Evolutionary conservation across 176 grass and related monocot genomes (phyloP).

Genomic region (Lolium perenne): DNA sequence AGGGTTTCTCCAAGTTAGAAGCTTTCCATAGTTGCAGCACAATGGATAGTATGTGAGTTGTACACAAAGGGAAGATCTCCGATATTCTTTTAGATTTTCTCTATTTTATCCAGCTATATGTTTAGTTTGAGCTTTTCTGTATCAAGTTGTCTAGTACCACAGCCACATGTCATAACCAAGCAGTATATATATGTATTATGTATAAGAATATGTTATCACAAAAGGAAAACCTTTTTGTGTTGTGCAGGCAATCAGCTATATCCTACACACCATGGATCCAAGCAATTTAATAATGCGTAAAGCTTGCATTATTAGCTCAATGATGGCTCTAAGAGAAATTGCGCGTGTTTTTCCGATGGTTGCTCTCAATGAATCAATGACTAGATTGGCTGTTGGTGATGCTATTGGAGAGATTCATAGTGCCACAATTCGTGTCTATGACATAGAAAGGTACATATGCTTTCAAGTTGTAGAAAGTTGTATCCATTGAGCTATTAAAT

Average conservation of each 20-base stretch:
- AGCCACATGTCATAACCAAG: neutral
- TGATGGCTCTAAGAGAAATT: conserved; percentile 96
- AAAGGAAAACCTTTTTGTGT: conserved; percentile 9
- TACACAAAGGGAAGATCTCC: neutral
- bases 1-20: conserved; percentile 16
- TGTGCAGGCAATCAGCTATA: conserved; percentile 69
- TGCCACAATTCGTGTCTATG: conserved; percentile 85
- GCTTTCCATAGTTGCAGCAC: neutral
- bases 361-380: conserved; percentile 82
- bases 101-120: neutral
- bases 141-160: neutral
- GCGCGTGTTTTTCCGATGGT: conserved; percentile 96
- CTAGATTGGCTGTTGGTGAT: conserved; percentile 87
- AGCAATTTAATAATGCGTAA: conserved; percentile 98
- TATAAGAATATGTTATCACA: conserved; percentile 3
- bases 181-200: conserved; percentile 12
- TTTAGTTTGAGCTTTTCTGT: conserved; percentile 13
- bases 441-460: conserved; percentile 80
- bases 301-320: conserved; percentile 79
- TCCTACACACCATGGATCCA: conserved; percentile 98
- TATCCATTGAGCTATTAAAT: conserved; percentile 16
- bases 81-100: neutral
- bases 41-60: neutral
- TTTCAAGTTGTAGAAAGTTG: conserved; percentile 32
- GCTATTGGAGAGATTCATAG: conserved; percentile 90